Base-by-base conservation (phyloP, 768 basidiomycete genomes). In the Leccinum obscurum region DNA sequence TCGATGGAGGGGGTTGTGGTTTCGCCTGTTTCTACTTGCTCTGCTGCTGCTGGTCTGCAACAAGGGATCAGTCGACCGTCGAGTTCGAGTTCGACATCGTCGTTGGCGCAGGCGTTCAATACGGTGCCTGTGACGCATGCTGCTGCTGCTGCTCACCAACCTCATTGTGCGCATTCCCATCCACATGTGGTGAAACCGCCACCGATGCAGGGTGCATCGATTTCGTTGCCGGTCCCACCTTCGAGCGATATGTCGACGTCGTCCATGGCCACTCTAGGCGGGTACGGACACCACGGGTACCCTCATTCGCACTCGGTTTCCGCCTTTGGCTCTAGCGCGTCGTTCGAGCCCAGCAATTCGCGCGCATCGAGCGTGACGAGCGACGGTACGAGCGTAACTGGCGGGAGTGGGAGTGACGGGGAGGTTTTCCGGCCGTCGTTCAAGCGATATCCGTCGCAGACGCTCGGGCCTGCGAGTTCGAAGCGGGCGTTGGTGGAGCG, bases 391-490 rank as follows among this genome's bases (percentile, higher is more conserved):
- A 41, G 41, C 9, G 74, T 70, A 4, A 66, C 69, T 0, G 70
- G 70, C 7, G 70, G 68, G 35, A 72, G 74, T 17, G 70, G 70
- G 52, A 76, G 74, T 1, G 72, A 74, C 6, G 61, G 70, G 4
- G 72, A 75, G 41, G 55, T 67, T n/a, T 55, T 67, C 39, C 70
- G 90, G 2, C 90, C 90, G 11, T 80, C 85, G 30, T 90, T 89
- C 68, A 92, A 92, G 77, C 77, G 90, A 50, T 70, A 89, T 39
- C 84, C 90, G 2, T 88, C 87, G 52, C 87, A 89, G 75, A 87
- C 87, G 10, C 73, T 92, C n/a, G 89, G 80, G 1, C 86, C 87
- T 2, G 75, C 75, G 37, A 78, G 78, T 62, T 63, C 81, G 52
- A 91, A 92, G 71, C 75, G 85, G 54, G 77, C 77, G 55, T 66